phyloP scores from a whole-genome alignment of 768 basidiomycete species.

The Hygrophorus pudorinus region DNA sequence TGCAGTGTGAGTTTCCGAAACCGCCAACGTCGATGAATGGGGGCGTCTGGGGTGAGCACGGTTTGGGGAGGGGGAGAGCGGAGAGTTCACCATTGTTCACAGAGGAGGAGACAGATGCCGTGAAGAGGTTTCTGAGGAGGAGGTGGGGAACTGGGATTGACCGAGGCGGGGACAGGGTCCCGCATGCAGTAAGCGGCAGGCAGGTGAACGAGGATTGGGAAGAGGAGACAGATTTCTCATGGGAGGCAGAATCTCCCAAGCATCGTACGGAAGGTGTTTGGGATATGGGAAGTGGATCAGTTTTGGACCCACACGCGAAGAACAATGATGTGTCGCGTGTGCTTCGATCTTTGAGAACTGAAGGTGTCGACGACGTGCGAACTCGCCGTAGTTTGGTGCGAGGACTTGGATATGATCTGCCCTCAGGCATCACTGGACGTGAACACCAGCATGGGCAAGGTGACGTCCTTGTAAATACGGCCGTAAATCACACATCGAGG shows the following conservation, averaged over 20 bases:
- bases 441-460: no score
- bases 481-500: no score
- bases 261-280: neutral
- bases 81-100: constrained; percentile 27
- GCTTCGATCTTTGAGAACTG: no score
- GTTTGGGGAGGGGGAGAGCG: no score
- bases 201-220: neutral
- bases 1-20: constrained; percentile 29
- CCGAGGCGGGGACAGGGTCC: neutral
- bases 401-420: no score
- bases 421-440: no score
- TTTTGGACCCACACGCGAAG: no score
- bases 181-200: neutral
- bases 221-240: neutral
- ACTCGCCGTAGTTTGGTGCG: no score
- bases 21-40: constrained; percentile 29
- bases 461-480: no score
- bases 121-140: constrained; percentile 14
- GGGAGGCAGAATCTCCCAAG: neutral
- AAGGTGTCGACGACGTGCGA: no score
- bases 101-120: constrained; percentile 16
- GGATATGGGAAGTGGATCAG: neutral
- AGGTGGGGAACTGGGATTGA: constrained; percentile 13
- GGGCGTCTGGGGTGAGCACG: constrained; percentile 30
- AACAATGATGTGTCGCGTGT: no score